Evolutionary conservation across 176 grass and related monocot species (phyloP), one percentile per base, ranked within the genome.

Genomic region (Oryza glumipatula): DNA sequence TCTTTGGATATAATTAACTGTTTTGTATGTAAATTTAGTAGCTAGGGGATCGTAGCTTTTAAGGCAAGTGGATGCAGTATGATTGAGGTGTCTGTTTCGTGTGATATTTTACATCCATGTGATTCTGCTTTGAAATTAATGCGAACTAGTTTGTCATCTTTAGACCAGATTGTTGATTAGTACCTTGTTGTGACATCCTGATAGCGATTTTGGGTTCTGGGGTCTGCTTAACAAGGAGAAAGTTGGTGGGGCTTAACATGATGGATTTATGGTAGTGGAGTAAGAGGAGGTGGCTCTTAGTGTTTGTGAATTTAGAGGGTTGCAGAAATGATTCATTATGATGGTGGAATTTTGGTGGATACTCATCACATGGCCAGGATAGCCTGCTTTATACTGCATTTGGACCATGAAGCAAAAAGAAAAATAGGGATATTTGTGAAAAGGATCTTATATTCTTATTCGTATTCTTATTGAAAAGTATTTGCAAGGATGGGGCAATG

Each of bases 381-480:
- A 48, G 63, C 69, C 49, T 77, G 67, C 44, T 82, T 17, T 77
- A 51, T 33, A 30, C 52, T 14, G 7, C 52, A 82, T 48, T 66
- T 82, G 72, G 76, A 71, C 72, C 80, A 69, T 61, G 68, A 70
- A 26, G 68, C 60, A 45, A 48, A 76, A 81, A 67, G 32, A 43
- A 8, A 30, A 79, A 83, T 17, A 21, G 22, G 11, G 6, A 15
- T 19, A 41, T 68, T 73, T 63, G 61, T 75, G 46, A 77, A 83
- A 78, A 70, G n/a, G 43, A 86, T 72, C 45, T 38, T 74, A 36
- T 66, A 38, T 47, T 74, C 36, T 72, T 76, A n/a, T 47, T 74
- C 35, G 60, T 76, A 21, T 48, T 75, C 36, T 72, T 76, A 30
- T 77, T 79, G 32, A 78, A 83, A 83, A 72, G 16, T 23, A 78